Conservation (phyloP, 1,284 basidiomycete species). For the Apiotrichum akiyoshidainum region DNA sequence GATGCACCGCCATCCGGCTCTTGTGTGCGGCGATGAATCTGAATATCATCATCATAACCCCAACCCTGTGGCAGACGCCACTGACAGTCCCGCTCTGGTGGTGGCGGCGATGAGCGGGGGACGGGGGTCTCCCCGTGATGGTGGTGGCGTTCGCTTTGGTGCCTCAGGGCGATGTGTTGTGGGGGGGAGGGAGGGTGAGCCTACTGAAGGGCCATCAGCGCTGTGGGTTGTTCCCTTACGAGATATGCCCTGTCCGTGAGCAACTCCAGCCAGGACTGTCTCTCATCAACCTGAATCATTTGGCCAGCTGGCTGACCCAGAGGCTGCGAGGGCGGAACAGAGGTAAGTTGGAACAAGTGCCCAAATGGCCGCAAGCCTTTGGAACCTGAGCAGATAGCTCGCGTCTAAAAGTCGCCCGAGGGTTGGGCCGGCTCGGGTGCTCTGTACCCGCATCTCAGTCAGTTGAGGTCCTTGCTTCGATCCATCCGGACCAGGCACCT, state of each 20-base stretch:
- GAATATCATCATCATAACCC: not conserved
- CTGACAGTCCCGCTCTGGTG: not conserved
- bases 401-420: too few species aligned
- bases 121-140: not conserved
- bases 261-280: too few species aligned
- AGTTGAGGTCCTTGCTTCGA: not conserved
- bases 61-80: not conserved
- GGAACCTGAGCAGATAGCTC: too few species aligned
- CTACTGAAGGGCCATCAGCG: not conserved
- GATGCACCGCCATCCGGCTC: too few species aligned
- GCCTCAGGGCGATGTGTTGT: not conserved
- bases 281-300: too few species aligned
- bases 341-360: too few species aligned
- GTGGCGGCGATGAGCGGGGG: not conserved
- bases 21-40: too few species aligned
- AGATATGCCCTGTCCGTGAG: too few species aligned
- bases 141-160: not conserved
- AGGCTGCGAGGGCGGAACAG: too few species aligned
- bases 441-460: not conserved
- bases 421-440: too few species aligned
- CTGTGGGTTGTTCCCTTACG: not conserved
- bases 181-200: not conserved
- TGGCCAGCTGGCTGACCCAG: too few species aligned
- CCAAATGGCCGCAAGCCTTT: too few species aligned
- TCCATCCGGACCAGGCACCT: not conserved